phyloP scores from a whole-genome alignment of 768 basidiomycete genomes.

The Lactifluus volemus region DNA sequence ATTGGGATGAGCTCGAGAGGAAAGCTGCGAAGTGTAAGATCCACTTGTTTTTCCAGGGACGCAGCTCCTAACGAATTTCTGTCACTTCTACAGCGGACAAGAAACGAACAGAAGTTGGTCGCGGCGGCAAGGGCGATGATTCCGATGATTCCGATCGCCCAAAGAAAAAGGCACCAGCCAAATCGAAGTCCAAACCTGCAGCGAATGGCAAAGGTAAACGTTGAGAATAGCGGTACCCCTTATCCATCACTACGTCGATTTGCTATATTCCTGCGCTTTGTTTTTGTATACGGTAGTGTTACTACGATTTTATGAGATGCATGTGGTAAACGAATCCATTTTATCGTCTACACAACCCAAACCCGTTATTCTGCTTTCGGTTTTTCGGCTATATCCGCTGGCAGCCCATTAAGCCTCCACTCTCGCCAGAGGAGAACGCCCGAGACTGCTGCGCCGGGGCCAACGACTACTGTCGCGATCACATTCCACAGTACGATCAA shows the following conservation, averaged over 20 bases:
- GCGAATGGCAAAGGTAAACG: slow-evolving; percentile 24
- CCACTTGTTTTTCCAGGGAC: slow-evolving; percentile 18
- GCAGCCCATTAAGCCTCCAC: slow-evolving; percentile 6
- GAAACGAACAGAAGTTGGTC: slow-evolving; percentile 30
- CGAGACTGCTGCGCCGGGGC: slow-evolving; percentile 16
- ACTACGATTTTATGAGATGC: background rate
- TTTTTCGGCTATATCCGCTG: background rate
- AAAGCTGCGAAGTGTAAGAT: slow-evolving; percentile 77
- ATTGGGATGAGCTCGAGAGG: slow-evolving; percentile 92
- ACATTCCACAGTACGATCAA: slow-evolving; percentile 9
- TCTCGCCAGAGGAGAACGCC: slow-evolving; percentile 17
- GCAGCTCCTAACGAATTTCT: slow-evolving; percentile 1
- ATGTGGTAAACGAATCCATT: background rate
- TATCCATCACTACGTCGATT: background rate
- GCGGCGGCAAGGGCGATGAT: slow-evolving; percentile 23
- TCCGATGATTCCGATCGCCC: slow-evolving; percentile 35
- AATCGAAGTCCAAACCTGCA: slow-evolving; percentile 25
- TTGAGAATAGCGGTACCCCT: background rate
- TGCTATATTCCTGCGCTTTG: slow-evolving; percentile 2
- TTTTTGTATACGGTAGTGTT: slow-evolving; percentile 13
- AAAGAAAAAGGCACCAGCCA: slow-evolving; percentile 31
- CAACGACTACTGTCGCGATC: slow-evolving; percentile 2
- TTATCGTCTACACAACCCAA: background rate
- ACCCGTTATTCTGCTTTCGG: too few relatives aligned
- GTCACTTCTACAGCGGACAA: slow-evolving; percentile 34